These are phyloP conservation scores for Sanghuangporus weigelae DNA, from an alignment of 1,284 basidiomycete species.

Conservation along the genomic window DNA sequence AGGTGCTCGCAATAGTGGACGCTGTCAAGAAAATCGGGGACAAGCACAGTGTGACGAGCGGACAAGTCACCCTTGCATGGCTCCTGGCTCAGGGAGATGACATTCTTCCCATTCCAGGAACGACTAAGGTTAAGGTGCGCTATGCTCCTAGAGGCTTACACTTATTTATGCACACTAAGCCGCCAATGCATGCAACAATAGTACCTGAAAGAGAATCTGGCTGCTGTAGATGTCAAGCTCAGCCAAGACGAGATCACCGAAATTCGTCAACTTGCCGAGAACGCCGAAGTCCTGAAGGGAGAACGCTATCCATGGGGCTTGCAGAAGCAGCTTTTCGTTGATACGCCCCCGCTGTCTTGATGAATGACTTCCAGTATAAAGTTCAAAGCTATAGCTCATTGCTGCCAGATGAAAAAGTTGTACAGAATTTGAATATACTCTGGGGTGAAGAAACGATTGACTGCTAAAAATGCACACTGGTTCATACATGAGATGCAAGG, in stretches of 20 bases:
- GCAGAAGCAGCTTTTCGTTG: conserved; percentile 9
- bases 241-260: conserved; percentile 31
- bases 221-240: conserved; percentile 32
- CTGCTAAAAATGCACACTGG: no score
- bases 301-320: conserved; percentile 14
- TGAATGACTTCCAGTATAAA: conserved; percentile 34
- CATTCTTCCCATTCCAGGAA: conserved; percentile 52
- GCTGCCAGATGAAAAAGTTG: no score
- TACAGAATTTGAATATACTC: no score
- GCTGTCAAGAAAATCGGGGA: conserved; percentile 39
- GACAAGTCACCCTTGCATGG: conserved; percentile 61
- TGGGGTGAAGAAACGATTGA: no score
- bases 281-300: conserved; percentile 23
- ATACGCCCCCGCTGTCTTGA: conserved; percentile 26
- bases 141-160: background rate
- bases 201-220: conserved; percentile 40
- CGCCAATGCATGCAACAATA: conserved; percentile 18
- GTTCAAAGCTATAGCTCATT: background rate
- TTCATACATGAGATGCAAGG: no score
- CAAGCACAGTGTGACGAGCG: conserved; percentile 42
- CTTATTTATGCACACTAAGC: background rate
- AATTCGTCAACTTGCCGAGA: conserved; percentile 32
- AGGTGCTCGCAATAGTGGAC: conserved; percentile 48
- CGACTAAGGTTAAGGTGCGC: conserved; percentile 35
- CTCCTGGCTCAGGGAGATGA: conserved; percentile 47